phyloP scores from a whole-genome alignment of 768 basidiomycete genomes.

The Cyclocybe cylindracea region DNA sequence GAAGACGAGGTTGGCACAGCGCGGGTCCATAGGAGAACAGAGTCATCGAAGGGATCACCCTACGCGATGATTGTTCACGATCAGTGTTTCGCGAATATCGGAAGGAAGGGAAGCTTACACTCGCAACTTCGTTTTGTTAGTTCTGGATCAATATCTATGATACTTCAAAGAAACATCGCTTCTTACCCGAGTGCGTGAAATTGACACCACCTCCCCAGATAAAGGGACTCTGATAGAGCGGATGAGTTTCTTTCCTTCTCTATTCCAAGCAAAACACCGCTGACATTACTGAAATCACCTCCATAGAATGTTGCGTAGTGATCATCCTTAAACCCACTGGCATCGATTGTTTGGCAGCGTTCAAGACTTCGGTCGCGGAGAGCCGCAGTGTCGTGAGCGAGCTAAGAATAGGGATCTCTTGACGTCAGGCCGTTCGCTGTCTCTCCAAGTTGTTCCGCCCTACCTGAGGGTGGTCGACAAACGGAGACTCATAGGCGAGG shows the following conservation, averaged over 20 bases:
- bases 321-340: constrained; percentile 43
- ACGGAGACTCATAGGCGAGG: constrained; percentile 41
- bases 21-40: constrained; percentile 60
- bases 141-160: background rate
- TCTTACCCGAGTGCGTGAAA: constrained; percentile 47
- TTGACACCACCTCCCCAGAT: constrained; percentile 53
- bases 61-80: constrained; percentile 18
- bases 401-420: constrained; percentile 22
- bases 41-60: constrained; percentile 57
- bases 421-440: background rate
- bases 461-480: constrained; percentile 33
- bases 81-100: background rate
- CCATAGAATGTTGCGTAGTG: constrained; percentile 53
- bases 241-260: background rate
- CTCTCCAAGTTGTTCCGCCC: background rate
- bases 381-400: constrained; percentile 35
- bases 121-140: constrained; percentile 37
- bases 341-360: constrained; percentile 36
- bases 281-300: constrained; percentile 48
- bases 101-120: constrained; percentile 31
- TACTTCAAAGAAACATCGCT: background rate
- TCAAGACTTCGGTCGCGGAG: constrained; percentile 38
- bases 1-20: constrained; percentile 38
- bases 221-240: constrained; percentile 35
- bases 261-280: background rate